Evolutionary conservation across 306 rosid species (phyloP), one percentile per base, ranked within the genome.

Genomic region (Dryas drummondii): DNA sequence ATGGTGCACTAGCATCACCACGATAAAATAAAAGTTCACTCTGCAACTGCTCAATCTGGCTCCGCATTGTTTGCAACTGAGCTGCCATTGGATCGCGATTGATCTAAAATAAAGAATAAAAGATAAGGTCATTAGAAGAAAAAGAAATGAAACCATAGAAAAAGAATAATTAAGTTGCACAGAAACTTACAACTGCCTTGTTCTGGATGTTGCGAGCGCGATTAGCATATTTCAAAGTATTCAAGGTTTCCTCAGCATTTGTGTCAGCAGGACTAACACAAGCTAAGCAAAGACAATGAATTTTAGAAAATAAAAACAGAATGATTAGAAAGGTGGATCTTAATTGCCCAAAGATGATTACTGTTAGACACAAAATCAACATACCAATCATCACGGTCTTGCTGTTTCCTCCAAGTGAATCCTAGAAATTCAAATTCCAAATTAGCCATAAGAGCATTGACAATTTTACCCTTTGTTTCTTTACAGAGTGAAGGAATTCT

Each of bases 191-290:
- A 13, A 92, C 82, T 76, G 99, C 99, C 86, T 96, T 96, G 82
- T 96, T 90, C 61, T 96, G 97, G 78, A 96, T 96, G 83, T 90
- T 96, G 12, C 99, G 98, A 76, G 99, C 98, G 75, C 99, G 99
- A 80, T 92, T 96, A 15, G 99, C 98, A 71, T 96, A 96, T 84
- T 96, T 96, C n/a, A 96, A 81, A n/a, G 99, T 92, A 75, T 96
- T 92, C 76, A 96, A 73, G 10, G 98, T 96, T 80, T 92, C 98
- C 78, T 96, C 99, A 15, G 97, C 98, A 88, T 96, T 96, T 68
- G 99, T 87, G 76, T 96, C 99, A 14, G 99, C 99, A 42, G 99
- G 99, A 83, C 99, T 96, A 72, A 90, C 99, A 84, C 99, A 96
- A 61, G 99, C 99, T 96, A 80, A 71, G 14, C 17, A 49, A 70